These are phyloP conservation scores for Sclerotinia nivalis DNA, from an alignment of 2,329 filamentous ascomycete species.

Conservation along the genomic window DNA sequence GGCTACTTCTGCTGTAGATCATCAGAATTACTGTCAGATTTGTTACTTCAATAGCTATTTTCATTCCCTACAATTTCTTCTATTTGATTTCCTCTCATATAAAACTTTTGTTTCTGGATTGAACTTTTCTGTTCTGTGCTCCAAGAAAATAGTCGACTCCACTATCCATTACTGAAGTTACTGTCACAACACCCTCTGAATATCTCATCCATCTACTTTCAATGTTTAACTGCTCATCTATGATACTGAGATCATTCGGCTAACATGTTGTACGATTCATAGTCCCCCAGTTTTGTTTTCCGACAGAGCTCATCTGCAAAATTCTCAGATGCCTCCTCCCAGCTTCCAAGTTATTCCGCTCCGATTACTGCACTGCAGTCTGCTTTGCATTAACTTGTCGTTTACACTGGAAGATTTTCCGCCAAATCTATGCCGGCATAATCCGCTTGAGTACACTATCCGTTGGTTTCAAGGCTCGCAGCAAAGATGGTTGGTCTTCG, in stretches of 20 bases:
- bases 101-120: too few relatives aligned
- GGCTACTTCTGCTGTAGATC: neutral
- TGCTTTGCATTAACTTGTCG: slow-evolving; percentile 1
- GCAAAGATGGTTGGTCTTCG: fast-evolving
- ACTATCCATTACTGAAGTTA: neutral
- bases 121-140: too few relatives aligned
- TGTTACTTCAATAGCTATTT: neutral
- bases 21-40: neutral
- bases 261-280: neutral
- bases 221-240: neutral
- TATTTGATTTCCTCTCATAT: too few relatives aligned
- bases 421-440: neutral
- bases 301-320: neutral
- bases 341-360: neutral
- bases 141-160: neutral
- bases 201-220: too few relatives aligned
- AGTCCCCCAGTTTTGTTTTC: neutral
- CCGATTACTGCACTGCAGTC: neutral
- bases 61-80: too few relatives aligned
- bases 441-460: neutral
- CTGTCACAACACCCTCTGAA: fast-evolving
- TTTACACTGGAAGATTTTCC: neutral
- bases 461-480: neutral
- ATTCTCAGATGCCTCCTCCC: neutral
- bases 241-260: fast-evolving